These are phyloP conservation scores for Nicotiana rustica DNA, from an alignment of 305 asterid genomes.

Conservation along the genomic window DNA sequence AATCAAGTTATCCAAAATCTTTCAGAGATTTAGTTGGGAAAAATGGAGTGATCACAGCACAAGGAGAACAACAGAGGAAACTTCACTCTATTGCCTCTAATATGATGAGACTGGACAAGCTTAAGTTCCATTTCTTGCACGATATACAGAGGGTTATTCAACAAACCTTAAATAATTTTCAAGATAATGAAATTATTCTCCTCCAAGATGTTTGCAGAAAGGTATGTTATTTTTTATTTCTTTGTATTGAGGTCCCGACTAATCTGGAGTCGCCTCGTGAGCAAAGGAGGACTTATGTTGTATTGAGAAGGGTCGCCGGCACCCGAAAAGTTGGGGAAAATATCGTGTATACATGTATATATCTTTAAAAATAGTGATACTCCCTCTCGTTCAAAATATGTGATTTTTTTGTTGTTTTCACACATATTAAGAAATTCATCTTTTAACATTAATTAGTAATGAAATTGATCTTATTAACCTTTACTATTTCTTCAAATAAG, in stretches of 20 bases:
- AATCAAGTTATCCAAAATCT: slow-evolving; percentile 90
- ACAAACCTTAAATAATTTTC: slow-evolving; percentile 50
- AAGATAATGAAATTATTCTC: slow-evolving; percentile 58
- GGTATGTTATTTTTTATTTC: slow-evolving; percentile 44
- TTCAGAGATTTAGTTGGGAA: slow-evolving; percentile 88
- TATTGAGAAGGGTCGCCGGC: too few species aligned
- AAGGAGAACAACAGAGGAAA: slow-evolving; percentile 81
- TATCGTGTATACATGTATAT: too few species aligned
- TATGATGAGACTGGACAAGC: slow-evolving; percentile 84
- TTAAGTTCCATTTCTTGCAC: slow-evolving; percentile 73
- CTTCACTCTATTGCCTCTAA: slow-evolving; percentile 89
- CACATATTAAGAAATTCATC: too few species aligned
- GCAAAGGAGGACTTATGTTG: too few species aligned
- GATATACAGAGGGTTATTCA: slow-evolving; percentile 69
- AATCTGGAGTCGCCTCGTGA: neutral
- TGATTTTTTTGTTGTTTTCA: too few species aligned
- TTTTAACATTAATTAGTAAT: too few species aligned
- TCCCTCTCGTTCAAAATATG: too few species aligned
- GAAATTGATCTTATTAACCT: too few species aligned
- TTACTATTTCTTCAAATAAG: too few species aligned
- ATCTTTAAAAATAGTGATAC: too few species aligned
- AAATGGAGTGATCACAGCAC: slow-evolving; percentile 80
- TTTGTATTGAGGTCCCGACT: accelerated
- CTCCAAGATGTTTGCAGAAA: slow-evolving; percentile 90
- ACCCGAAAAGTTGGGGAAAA: too few species aligned